phyloP scores from a whole-genome alignment of 31 red algal genomes.

The Porphyra umbilicalis region DNA sequence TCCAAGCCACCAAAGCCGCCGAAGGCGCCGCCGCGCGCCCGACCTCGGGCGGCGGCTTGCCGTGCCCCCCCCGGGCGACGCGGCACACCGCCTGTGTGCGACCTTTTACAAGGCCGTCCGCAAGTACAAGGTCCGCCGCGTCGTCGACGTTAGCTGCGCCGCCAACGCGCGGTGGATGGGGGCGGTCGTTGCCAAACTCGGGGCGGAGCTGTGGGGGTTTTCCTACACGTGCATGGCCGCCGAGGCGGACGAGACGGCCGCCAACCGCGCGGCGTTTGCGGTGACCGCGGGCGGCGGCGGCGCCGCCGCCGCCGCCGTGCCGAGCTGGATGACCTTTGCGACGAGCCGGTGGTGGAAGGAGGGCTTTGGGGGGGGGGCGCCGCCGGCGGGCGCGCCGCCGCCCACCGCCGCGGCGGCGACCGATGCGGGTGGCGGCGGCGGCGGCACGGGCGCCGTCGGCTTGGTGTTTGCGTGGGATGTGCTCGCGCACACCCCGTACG shows the following conservation, averaged over 20 bases:
- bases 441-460: not conserved
- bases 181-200: not conserved
- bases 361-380: not conserved
- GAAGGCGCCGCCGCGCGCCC: constrained; percentile 2
- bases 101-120: constrained; percentile 1
- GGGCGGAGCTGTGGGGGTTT: not conserved
- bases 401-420: not conserved
- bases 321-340: not conserved
- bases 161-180: not conserved
- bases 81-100: not conserved
- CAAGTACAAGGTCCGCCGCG: constrained; percentile 4
- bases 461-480: not conserved
- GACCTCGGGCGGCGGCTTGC: constrained; percentile 4
- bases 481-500: not conserved
- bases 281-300: not conserved
- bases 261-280: not conserved
- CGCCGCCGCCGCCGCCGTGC: not conserved
- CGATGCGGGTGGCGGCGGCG: not conserved
- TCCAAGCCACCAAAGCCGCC: constrained; percentile 59
- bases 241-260: not conserved
- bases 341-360: not conserved
- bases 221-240: not conserved
- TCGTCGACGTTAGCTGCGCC: not conserved
- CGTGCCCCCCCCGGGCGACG: constrained; percentile 35
- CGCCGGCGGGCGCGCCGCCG: not conserved